Conservation (phyloP, 2,329 filamentous ascomycete species). For the Aspergillus viridinutans region DNA sequence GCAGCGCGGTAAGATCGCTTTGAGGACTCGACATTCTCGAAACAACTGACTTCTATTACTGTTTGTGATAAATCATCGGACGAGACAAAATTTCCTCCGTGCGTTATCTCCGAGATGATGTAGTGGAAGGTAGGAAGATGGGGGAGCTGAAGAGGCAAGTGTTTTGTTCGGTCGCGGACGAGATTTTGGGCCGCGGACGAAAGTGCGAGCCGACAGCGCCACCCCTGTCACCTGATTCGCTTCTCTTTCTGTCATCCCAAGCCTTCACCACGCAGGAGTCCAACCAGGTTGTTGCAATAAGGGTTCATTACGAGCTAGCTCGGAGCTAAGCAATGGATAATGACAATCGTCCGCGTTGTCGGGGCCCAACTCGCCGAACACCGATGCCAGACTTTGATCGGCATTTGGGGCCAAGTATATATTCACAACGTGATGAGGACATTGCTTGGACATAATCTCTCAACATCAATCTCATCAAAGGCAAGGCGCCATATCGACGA, state of each 20-base stretch:
- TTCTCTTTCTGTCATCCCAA: background rate
- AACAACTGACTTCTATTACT: too few species aligned
- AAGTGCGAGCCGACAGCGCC: background rate
- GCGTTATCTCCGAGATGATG: background rate
- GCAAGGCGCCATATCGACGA: background rate
- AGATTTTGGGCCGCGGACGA: constrained; percentile 8
- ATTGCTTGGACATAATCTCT: background rate
- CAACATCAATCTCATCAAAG: background rate
- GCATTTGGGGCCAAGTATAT: background rate
- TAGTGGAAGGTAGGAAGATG: background rate
- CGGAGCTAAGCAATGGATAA: background rate
- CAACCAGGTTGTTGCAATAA: background rate
- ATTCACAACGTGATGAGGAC: background rate
- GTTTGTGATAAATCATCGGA: background rate
- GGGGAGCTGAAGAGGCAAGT: background rate
- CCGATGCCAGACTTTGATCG: background rate
- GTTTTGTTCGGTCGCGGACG: constrained; percentile 3
- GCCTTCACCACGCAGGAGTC: background rate
- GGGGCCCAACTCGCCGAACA: background rate
- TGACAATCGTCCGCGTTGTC: background rate
- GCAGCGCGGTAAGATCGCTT: background rate
- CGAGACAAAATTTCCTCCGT: background rate
- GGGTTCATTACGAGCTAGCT: background rate
- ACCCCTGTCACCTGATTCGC: background rate
- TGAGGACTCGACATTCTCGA: constrained; percentile 6